Evolutionary conservation across 2,329 filamentous ascomycete species (phyloP).

Genomic region (Aureobasidium sp.): DNA sequence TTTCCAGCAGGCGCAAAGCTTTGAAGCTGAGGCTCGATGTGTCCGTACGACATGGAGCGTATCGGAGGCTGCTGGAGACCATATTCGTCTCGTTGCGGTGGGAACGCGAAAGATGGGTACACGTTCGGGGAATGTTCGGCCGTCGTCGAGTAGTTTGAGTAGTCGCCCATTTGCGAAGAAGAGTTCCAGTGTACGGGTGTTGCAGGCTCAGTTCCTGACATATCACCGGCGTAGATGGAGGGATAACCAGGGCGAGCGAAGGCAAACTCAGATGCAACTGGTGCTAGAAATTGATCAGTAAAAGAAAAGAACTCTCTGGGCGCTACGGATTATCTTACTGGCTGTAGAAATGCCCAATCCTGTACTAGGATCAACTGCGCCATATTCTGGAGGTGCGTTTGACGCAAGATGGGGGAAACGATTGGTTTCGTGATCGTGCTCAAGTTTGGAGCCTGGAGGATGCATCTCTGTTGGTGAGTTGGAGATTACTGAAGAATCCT

Average conservation of each 20-base stretch:
- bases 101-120: background rate
- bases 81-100: slow-evolving; percentile 2
- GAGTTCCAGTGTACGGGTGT: background rate
- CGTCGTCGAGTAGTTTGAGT: background rate
- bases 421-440: slow-evolving; percentile 17
- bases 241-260: slow-evolving; percentile 8
- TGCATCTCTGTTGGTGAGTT: slow-evolving; percentile 16
- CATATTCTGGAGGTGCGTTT: slow-evolving; percentile 18
- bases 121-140: slow-evolving; percentile 2
- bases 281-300: background rate
- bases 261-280: slow-evolving; percentile 2
- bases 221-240: background rate
- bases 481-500: slow-evolving; percentile 17
- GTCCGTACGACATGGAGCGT: slow-evolving; percentile 20
- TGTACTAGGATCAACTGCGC: slow-evolving; percentile 18
- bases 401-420: slow-evolving; percentile 20
- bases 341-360: slow-evolving; percentile 14
- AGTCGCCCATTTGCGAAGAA: slow-evolving; percentile 16
- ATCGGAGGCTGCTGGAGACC: slow-evolving; percentile 14
- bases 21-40: slow-evolving; percentile 13
- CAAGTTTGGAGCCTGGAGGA: slow-evolving; percentile 4
- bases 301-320: background rate
- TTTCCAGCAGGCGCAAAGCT: background rate
- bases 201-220: slow-evolving; percentile 5
- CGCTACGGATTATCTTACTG: background rate